A percentile compares a stretch with the other conserved stretches of the same genome.
Conservation (phyloP, 2,329 filamentous ascomycete species). For the Fusarium chuoi region DNA sequence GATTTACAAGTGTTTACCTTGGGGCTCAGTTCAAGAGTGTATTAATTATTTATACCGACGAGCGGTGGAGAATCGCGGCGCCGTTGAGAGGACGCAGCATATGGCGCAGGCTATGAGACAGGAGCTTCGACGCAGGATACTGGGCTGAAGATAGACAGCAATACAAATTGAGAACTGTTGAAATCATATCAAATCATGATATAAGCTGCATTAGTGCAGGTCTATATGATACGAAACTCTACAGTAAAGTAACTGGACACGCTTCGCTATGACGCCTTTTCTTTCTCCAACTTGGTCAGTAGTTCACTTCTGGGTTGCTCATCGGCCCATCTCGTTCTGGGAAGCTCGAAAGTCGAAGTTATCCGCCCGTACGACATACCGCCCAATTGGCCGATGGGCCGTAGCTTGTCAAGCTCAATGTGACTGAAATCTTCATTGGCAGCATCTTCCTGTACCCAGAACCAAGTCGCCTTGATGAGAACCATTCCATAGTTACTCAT, state of each 20-base stretch:
- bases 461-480: slow-evolving; percentile 83
- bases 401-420: slow-evolving; percentile 79
- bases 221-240: not conserved
- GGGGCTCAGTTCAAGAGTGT: slow-evolving; percentile 53
- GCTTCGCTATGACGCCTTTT: not conserved
- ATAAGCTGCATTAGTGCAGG: rapidly evolving
- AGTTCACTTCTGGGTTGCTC: not conserved
- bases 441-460: slow-evolving; percentile 91
- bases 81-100: slow-evolving; percentile 47
- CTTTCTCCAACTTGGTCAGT: not conserved
- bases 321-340: slow-evolving; percentile 36
- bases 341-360: slow-evolving; percentile 77
- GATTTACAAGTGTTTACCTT: slow-evolving; percentile 53
- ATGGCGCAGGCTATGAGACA: slow-evolving; percentile 45
- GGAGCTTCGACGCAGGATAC: slow-evolving; percentile 43
- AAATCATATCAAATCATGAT: rapidly evolving
- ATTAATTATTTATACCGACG: slow-evolving; percentile 52
- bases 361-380: slow-evolving; percentile 85
- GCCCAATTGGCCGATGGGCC: slow-evolving; percentile 82
- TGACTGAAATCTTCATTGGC: slow-evolving; percentile 79
- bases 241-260: rapidly evolving
- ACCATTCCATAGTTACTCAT: slow-evolving; percentile 79
- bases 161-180: rapidly evolving
- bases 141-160: slow-evolving; percentile 5
- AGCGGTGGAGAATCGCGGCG: slow-evolving; percentile 53